These are phyloP conservation scores for Mycena venus DNA, from an alignment of 768 basidiomycete genomes.

Conservation along the genomic window DNA sequence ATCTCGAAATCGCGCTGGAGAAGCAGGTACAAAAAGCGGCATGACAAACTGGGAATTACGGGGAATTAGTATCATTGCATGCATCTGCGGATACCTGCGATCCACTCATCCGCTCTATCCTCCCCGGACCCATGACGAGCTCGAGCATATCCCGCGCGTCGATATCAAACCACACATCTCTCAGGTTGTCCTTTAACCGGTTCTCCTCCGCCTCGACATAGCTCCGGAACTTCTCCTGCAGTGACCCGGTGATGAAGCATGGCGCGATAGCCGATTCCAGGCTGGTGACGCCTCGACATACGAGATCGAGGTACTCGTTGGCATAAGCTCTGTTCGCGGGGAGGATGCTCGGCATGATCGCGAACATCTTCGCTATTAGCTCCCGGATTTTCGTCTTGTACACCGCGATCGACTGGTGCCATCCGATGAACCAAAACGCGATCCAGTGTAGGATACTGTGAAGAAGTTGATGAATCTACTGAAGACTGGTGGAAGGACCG, in stretches of 20 bases:
- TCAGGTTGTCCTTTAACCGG: slow-evolving; percentile 38
- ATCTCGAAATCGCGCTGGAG: slow-evolving; percentile 49
- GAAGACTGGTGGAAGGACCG: no score
- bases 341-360: slow-evolving; percentile 19
- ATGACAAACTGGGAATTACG: slow-evolving; percentile 42
- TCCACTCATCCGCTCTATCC: slow-evolving; percentile 45
- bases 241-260: slow-evolving; percentile 26
- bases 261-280: slow-evolving; percentile 28
- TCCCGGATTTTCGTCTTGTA: slow-evolving; percentile 31
- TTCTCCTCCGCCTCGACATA: slow-evolving; percentile 41
- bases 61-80: no score
- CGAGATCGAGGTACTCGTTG: slow-evolving; percentile 38
- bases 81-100: no score
- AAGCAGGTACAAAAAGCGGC: slow-evolving; percentile 49
- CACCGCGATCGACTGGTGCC: slow-evolving; percentile 29
- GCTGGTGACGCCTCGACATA: slow-evolving; percentile 14
- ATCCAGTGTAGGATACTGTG: no score
- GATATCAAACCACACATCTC: slow-evolving; percentile 41
- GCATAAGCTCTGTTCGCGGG: slow-evolving; percentile 39
- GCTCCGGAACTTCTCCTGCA: slow-evolving; percentile 38
- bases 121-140: slow-evolving; percentile 44
- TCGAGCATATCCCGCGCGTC: slow-evolving; percentile 42
- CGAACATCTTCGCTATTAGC: slow-evolving; percentile 36
- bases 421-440: slow-evolving; percentile 47
- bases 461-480: no score